Evolutionary conservation across 176 grass and related monocot species (phyloP).

Genomic region (Alloteropsis semialata): DNA sequence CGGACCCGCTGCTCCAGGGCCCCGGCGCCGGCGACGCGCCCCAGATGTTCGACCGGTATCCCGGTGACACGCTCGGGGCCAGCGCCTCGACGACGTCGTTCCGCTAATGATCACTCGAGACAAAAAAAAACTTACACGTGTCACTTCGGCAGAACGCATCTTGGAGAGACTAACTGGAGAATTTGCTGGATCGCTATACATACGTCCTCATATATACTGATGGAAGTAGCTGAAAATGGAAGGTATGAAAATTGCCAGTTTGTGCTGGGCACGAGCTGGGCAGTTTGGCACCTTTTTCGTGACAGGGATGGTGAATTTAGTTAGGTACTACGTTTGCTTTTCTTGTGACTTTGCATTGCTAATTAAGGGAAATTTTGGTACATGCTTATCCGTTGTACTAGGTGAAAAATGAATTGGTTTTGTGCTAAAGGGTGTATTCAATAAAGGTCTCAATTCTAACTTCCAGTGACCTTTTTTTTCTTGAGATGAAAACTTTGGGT

Average conservation of each 20-base stretch:
- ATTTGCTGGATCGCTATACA: conserved; percentile 17
- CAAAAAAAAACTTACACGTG: background rate
- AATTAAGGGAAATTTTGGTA: background rate
- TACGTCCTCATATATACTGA: conserved; percentile 10
- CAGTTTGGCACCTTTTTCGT: background rate
- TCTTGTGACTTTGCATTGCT: background rate
- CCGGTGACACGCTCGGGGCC: conserved; percentile 40
- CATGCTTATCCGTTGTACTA: conserved; percentile 41
- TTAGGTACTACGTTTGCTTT: conserved; percentile 43
- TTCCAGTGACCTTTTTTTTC: background rate
- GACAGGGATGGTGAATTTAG: conserved; percentile 26
- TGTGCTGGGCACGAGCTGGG: conserved; percentile 18
- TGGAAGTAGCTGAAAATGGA: conserved; percentile 19
- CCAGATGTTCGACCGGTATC: conserved; percentile 58
- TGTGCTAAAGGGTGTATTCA: conserved; percentile 26
- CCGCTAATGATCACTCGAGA: conserved; percentile 11
- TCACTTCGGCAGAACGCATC: background rate
- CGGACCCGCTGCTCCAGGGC: conserved; percentile 49
- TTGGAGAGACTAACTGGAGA: background rate
- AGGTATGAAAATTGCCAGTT: background rate
- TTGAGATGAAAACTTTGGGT: background rate
- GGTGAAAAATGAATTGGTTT: conserved; percentile 23
- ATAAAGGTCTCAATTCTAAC: conserved; percentile 36
- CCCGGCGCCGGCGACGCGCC: conserved; percentile 15
- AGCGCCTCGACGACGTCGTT: conserved; percentile 33